Base-by-base conservation (phyloP, 108 stramenopile genomes). In the Fragilaria radians region DNA sequence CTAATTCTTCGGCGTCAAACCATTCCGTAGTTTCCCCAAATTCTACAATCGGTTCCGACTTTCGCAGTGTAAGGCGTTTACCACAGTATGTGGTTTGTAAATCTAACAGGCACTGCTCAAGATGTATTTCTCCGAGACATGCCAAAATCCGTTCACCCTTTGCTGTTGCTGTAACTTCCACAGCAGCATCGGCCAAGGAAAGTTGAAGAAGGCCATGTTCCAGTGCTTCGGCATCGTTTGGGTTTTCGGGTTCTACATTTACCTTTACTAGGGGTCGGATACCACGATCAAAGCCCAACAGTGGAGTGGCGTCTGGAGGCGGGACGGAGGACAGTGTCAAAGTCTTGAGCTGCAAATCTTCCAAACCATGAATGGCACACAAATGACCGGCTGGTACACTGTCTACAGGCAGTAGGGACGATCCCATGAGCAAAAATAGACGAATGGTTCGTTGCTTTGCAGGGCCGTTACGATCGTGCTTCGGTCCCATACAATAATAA, bases 211-310 rank as follows among this genome's bases (percentile, higher is more conserved):
- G 66, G 26, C 81, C 91, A 54, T 67, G 77, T 53, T 92, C 91
- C 19, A 92, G 68, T 4, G 65, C 62, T 5, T 75, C 65, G 9
- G 81, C 82, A 62, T 92, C 91, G 9, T 80, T 70, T 23, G 85
- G 80, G 36, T 68, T 59, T 19, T 81, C 71, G 4, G 91, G 63
- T 57, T 93, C 91, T 3, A 93, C 86, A 76, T 87, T 89, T 7
- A 93, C 91, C 73, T 93, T 93, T 33, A 93, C 91, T 49, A 93
- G 66, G 5, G 91, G 91, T 27, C 86, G 83, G 46, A 89, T 63
- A 22, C 80, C 79, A 45, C 64, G 54, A 59, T 87, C 81, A 50
- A 93, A 85, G 4, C 82, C 83, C 28, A 66, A 65, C 49, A 93
- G 60, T 0, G 91, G 91, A 82, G 85, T 86, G 17, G 81, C 84